A percentile compares a stretch with the other conserved stretches of the same genome.
Conservation (phyloP, 179 eudicot species). For the Silene noctiflora region DNA sequence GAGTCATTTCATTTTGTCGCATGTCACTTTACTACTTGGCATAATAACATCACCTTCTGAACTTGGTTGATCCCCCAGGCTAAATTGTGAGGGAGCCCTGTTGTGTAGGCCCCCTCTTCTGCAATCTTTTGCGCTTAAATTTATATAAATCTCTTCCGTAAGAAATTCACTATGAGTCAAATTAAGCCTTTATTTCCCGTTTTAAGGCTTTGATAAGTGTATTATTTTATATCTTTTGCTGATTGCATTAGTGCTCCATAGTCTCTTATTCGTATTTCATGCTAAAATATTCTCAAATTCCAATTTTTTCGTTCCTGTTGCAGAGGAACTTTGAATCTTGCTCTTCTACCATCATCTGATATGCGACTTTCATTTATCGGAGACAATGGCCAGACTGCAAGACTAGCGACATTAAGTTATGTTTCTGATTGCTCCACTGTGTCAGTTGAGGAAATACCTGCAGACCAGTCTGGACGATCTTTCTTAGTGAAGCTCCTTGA, state of each 20-base stretch:
- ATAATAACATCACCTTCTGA: background rate
- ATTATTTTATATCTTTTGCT: background rate
- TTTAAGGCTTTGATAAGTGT: background rate
- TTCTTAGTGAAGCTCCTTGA: constrained; percentile 49
- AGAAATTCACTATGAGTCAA: background rate
- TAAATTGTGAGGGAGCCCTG: background rate
- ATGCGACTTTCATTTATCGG: constrained; percentile 71
- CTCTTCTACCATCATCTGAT: constrained; percentile 83
- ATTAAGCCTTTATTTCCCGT: background rate
- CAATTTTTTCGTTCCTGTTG: constrained; percentile 11
- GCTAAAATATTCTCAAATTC: constrained; percentile 7
- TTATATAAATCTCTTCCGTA: background rate
- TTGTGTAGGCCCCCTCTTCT: background rate
- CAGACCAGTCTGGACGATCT: constrained; percentile 81
- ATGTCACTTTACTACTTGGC: background rate
- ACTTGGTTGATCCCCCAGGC: background rate
- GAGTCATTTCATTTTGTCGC: background rate
- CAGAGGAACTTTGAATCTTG: constrained; percentile 79
- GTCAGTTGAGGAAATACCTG: constrained; percentile 55
- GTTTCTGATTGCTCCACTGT: constrained; percentile 39
- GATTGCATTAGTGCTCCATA: background rate
- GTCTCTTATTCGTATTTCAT: background rate
- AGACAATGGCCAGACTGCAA: constrained; percentile 66
- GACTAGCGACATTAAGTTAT: constrained; percentile 54
- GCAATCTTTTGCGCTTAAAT: background rate